Conservation (phyloP, 371 early-diverging fungal genomes). For the Mortierella sp. region DNA sequence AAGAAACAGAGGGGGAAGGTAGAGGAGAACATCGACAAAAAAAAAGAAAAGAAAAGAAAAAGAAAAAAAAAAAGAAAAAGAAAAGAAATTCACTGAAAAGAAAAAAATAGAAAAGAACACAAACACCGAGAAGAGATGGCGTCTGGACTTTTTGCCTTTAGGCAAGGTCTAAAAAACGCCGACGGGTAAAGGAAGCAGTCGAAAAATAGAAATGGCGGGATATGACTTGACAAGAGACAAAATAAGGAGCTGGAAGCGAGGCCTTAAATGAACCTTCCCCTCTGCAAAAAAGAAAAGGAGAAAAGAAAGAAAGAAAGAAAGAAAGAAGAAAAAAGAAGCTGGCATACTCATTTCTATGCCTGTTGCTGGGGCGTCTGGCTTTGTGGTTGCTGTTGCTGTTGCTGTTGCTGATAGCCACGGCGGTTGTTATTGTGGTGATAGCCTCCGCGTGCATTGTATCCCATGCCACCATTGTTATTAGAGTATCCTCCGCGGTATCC, state of each 20-base stretch:
- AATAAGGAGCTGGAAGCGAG: background rate
- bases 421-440: conserved; percentile 46
- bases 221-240: background rate
- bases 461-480: conserved; percentile 16
- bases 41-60: conserved; percentile 21
- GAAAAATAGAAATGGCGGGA: too few relatives aligned
- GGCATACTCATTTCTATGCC: background rate
- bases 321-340: background rate
- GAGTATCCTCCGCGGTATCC: conserved; percentile 28
- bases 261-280: too few relatives aligned
- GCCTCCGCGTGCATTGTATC: conserved; percentile 17
- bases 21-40: conserved; percentile 1
- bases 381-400: conserved; percentile 45
- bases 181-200: background rate
- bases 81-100: background rate
- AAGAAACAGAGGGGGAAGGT: conserved; percentile 16
- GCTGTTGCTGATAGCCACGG: conserved; percentile 46
- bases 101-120: conserved; percentile 4
- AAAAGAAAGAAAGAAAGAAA: background rate
- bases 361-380: conserved; percentile 27
- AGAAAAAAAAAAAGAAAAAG: conserved; percentile 7
- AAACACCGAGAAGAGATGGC: background rate
- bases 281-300: background rate
- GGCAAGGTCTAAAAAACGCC: background rate
- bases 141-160: background rate